A percentile compares a stretch with the other conserved stretches of the same genome.
Conservation (phyloP, 768 basidiomycete species). For the Lyophyllum shimeji region DNA sequence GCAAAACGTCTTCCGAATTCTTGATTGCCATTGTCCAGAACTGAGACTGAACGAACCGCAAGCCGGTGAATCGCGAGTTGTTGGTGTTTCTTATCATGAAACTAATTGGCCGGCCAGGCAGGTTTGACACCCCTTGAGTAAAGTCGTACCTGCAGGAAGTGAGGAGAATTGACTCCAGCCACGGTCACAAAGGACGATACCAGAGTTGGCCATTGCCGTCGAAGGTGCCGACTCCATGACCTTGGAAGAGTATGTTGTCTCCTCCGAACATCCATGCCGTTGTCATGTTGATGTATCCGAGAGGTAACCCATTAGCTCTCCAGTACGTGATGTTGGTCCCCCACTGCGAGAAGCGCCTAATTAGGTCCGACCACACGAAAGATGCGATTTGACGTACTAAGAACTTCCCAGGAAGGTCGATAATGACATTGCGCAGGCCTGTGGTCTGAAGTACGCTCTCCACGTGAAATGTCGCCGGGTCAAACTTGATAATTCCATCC, state of each 20-base stretch:
- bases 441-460: slow-evolving; percentile 32
- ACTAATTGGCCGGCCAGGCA: slow-evolving; percentile 35
- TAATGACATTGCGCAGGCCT: slow-evolving; percentile 27
- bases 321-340: slow-evolving; percentile 37
- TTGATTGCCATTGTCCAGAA: slow-evolving; percentile 41
- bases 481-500: slow-evolving; percentile 25
- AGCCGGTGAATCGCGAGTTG: slow-evolving; percentile 32
- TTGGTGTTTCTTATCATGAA: slow-evolving; percentile 35
- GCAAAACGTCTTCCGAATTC: slow-evolving; percentile 31
- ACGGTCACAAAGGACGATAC: slow-evolving; percentile 12
- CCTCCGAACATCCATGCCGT: slow-evolving; percentile 39
- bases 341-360: slow-evolving; percentile 18
- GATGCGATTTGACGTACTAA: slow-evolving; percentile 22
- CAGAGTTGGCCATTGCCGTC: slow-evolving; percentile 42
- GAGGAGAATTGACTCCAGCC: neutral
- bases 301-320: slow-evolving; percentile 30
- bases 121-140: slow-evolving; percentile 35
- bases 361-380: neutral
- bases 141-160: slow-evolving; percentile 30
- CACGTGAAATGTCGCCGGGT: slow-evolving; percentile 33
- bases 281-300: slow-evolving; percentile 36
- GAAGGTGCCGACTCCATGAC: slow-evolving; percentile 35
- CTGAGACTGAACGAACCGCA: slow-evolving; percentile 40
- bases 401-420: slow-evolving; percentile 34
- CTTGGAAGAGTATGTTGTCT: slow-evolving; percentile 24